Conservation (phyloP, 805 yeast genomes). For the Metschnikowia sp. region DNA sequence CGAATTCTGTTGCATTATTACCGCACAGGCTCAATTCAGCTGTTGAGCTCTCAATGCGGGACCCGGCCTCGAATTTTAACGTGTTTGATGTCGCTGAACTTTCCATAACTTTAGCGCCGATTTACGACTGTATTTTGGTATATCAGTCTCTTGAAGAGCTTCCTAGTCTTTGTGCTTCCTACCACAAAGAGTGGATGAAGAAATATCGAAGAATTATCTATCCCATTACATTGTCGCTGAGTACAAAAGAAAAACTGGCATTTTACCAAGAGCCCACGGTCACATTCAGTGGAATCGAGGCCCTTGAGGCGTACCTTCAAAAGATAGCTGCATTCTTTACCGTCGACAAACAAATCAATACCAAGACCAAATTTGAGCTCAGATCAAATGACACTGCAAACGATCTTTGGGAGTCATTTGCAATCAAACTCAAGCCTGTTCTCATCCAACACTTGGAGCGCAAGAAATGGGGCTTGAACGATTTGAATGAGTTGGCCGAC, state of each 20-base stretch:
- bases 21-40: slow-evolving; percentile 79
- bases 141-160: slow-evolving; percentile 69
- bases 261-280: slow-evolving; percentile 31
- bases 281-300: slow-evolving; percentile 26
- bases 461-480: slow-evolving; percentile 28
- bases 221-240: slow-evolving; percentile 46
- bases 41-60: slow-evolving; percentile 75
- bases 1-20: slow-evolving; percentile 38
- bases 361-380: slow-evolving; percentile 60
- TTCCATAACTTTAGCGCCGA: slow-evolving; percentile 60
- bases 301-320: slow-evolving; percentile 53
- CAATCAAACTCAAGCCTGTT: slow-evolving; percentile 56
- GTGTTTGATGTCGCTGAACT: slow-evolving; percentile 42
- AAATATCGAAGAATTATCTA: slow-evolving; percentile 70
- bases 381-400: slow-evolving; percentile 58
- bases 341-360: slow-evolving; percentile 65
- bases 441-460: slow-evolving; percentile 46
- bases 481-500: slow-evolving; percentile 44
- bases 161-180: slow-evolving; percentile 57
- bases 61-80: slow-evolving; percentile 46
- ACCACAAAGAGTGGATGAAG: slow-evolving; percentile 66
- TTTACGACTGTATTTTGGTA: slow-evolving; percentile 80
- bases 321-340: slow-evolving; percentile 74
- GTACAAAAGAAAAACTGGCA: slow-evolving; percentile 23
- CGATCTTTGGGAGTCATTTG: slow-evolving; percentile 74